phyloP scores from a whole-genome alignment of 805 yeast species.

The Kazachstania viticola region DNA sequence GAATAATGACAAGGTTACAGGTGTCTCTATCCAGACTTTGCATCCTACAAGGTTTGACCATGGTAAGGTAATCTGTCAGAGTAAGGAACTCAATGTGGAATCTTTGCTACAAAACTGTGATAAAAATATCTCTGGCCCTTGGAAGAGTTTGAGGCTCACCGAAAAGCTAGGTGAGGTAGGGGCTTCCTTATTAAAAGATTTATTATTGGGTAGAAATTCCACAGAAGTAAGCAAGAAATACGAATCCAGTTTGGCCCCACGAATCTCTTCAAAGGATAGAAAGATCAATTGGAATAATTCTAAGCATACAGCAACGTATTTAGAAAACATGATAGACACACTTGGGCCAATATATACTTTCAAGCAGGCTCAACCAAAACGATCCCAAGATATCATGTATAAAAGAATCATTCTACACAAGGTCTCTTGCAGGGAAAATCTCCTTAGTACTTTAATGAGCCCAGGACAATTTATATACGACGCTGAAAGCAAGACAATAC shows the following conservation, averaged over 20 bases:
- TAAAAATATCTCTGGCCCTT: conserved; percentile 11
- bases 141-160: conserved; percentile 27
- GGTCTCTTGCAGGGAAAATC: conserved; percentile 11
- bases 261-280: conserved; percentile 33
- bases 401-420: conserved; percentile 41
- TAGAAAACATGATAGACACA: conserved; percentile 36
- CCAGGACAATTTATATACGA: conserved; percentile 26
- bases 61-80: conserved; percentile 59
- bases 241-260: conserved; percentile 39
- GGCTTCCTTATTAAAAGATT: conserved; percentile 41
- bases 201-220: conserved; percentile 21
- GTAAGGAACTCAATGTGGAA: conserved; percentile 21
- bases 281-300: conserved; percentile 43
- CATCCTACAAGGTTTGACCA: conserved; percentile 80
- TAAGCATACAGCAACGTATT: conserved; percentile 25
- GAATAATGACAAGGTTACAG: conserved; percentile 51
- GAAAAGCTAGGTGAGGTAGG: conserved; percentile 49
- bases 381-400: conserved; percentile 27
- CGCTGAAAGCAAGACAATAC: conserved; percentile 16
- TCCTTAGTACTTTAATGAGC: neutral
- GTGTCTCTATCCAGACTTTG: conserved; percentile 80
- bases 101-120: conserved; percentile 4
- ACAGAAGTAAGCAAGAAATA: conserved; percentile 4
- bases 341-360: conserved; percentile 47
- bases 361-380: conserved; percentile 22